Percentiles rank a stretch among this genome's conserved stretches.
These are phyloP conservation scores for Melampsora americana DNA, from an alignment of 1,284 basidiomycete species.

Conservation along the genomic window DNA sequence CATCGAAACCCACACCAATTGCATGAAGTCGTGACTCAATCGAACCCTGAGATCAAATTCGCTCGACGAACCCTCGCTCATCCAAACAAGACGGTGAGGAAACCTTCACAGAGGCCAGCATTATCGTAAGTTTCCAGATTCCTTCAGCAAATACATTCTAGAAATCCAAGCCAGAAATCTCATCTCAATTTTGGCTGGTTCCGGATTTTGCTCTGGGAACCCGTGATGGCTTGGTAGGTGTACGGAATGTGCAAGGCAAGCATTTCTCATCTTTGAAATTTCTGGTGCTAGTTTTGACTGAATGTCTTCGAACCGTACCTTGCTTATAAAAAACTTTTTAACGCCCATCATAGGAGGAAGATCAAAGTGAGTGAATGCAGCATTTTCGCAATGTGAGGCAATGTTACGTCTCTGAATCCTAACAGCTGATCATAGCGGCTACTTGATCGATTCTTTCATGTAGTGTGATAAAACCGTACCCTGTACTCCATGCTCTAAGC, in stretches of 20 bases:
- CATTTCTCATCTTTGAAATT: not conserved
- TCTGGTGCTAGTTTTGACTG: not conserved
- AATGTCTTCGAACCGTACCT: not conserved
- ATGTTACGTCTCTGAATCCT: too few relatives aligned
- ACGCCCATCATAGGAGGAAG: not conserved
- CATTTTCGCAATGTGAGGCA: too few relatives aligned
- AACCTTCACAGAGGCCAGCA: conserved; percentile 5
- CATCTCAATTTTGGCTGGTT: not conserved
- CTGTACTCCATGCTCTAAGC: not conserved
- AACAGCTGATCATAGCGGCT: too few relatives aligned
- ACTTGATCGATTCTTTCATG: not conserved
- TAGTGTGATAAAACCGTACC: conserved; percentile 5
- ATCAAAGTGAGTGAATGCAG: not conserved
- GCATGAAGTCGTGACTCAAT: not conserved
- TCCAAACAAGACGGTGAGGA: not conserved
- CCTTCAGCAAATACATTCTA: too few relatives aligned
- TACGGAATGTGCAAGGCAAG: conserved; percentile 10
- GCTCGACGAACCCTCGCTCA: not conserved
- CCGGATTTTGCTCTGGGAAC: not conserved
- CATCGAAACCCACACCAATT: not conserved
- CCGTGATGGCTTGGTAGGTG: not conserved
- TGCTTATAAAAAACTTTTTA: not conserved
- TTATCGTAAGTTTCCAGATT: not conserved
- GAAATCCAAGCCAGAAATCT: not conserved
- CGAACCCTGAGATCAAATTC: not conserved